phyloP scores from a whole-genome alignment of 192 early-diverging fungal species.

The Mycoemilia scoparia region DNA sequence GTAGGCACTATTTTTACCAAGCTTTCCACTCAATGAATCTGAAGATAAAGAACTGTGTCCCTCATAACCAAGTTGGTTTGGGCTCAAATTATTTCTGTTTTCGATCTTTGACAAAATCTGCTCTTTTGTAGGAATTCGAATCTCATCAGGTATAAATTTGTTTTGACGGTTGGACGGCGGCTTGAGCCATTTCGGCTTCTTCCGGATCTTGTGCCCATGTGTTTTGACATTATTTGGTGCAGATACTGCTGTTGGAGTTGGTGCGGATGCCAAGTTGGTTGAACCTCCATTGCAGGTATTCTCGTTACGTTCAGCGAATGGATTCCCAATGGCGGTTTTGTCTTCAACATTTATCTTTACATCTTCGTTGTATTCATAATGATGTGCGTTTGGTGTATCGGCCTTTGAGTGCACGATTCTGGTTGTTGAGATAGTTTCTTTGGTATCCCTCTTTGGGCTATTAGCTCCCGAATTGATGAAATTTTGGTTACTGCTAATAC shows the following conservation, averaged over 20 bases:
- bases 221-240: too few species aligned
- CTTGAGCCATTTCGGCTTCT: conserved; percentile 24
- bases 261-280: too few species aligned
- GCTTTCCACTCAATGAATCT: neutral
- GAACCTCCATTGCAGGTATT: neutral
- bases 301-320: conserved; percentile 13
- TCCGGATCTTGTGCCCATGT: conserved; percentile 8
- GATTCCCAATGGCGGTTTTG: conserved; percentile 5
- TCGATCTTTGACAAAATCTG: too few species aligned
- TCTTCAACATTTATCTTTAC: neutral
- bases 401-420: conserved; percentile 5
- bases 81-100: too few species aligned
- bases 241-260: too few species aligned
- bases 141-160: too few species aligned
- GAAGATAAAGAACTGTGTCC: too few species aligned
- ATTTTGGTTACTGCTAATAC: too few species aligned
- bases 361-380: neutral
- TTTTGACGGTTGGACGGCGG: conserved; percentile 10
- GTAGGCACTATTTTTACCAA: conserved; percentile 1
- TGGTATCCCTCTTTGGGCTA: neutral
- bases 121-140: too few species aligned
- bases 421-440: neutral
- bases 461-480: too few species aligned
- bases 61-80: too few species aligned
- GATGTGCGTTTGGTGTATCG: conserved; percentile 3